Evolutionary conservation across 495 filamentous ascomycete species (phyloP).

Genomic region (Penicillium antarcticum): DNA sequence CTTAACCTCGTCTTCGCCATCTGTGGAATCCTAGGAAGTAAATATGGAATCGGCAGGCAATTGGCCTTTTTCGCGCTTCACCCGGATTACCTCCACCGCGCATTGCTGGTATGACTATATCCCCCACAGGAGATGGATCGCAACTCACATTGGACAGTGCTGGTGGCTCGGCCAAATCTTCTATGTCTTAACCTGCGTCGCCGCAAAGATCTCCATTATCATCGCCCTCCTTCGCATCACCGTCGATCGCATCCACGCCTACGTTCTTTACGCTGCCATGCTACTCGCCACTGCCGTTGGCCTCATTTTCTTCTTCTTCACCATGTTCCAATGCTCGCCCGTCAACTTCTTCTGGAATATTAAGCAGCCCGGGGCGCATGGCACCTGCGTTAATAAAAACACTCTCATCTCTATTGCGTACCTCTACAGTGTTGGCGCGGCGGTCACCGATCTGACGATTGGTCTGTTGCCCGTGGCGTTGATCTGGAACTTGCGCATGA

Average conservation of each 20-base stretch:
- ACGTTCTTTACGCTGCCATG: conserved; percentile 31
- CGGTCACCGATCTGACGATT: conserved; percentile 35
- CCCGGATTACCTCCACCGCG: conserved; percentile 18
- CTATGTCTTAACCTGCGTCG: conserved; percentile 31
- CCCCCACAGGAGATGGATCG: not conserved
- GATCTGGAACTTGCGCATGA: conserved; percentile 31
- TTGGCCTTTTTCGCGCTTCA: conserved; percentile 18
- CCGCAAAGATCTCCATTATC: conserved; percentile 35
- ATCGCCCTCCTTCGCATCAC: conserved; percentile 39
- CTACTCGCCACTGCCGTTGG: conserved; percentile 18
- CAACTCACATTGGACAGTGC: conserved; percentile 12
- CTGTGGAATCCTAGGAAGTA: conserved; percentile 27
- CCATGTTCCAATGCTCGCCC: conserved; percentile 34
- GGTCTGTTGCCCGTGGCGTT: conserved; percentile 30
- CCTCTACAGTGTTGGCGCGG: conserved; percentile 33
- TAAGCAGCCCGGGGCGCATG: conserved; percentile 1
- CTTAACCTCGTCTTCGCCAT: conserved; percentile 27
- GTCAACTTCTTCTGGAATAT: conserved; percentile 33
- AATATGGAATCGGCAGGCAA: conserved; percentile 28
- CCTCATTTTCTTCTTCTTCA: conserved; percentile 31
- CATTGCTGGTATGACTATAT: conserved; percentile 28
- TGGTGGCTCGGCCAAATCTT: conserved; percentile 34
- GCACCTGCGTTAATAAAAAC: conserved; percentile 25
- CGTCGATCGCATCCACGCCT: conserved; percentile 21
- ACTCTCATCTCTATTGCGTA: conserved; percentile 28